A percentile compares a stretch with the other conserved stretches of the same genome.
phyloP scores from a whole-genome alignment of 768 basidiomycete genomes.

The Xerocomellus chrysenteron region DNA sequence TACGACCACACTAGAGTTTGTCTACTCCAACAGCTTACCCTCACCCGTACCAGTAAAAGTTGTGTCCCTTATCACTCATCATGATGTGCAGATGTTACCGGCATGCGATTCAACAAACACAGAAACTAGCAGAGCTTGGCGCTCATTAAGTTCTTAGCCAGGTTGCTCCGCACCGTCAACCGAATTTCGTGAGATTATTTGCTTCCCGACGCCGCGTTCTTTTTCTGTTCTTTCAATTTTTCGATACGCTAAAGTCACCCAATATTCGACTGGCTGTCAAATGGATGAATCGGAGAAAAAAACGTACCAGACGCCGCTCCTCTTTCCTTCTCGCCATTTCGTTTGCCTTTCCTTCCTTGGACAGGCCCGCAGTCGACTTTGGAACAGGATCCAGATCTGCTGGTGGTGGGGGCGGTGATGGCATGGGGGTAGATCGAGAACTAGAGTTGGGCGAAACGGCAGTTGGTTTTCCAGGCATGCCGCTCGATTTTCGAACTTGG shows the following conservation, averaged over 20 bases:
- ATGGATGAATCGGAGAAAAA: background rate
- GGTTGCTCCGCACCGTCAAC: background rate
- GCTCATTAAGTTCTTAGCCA: too few relatives aligned
- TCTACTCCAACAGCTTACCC: too few relatives aligned
- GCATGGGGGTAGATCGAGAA: slow-evolving; percentile 25
- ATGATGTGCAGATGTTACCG: too few relatives aligned
- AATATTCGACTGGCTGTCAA: background rate
- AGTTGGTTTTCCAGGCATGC: background rate
- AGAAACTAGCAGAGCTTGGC: too few relatives aligned
- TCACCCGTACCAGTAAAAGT: too few relatives aligned
- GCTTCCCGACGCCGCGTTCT: slow-evolving; percentile 33
- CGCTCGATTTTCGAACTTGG: slow-evolving; percentile 4
- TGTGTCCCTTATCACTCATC: too few relatives aligned
- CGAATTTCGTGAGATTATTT: background rate
- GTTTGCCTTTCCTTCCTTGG: slow-evolving; percentile 91
- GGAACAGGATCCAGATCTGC: slow-evolving; percentile 12
- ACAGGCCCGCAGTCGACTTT: slow-evolving; percentile 47
- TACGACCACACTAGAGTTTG: too few relatives aligned
- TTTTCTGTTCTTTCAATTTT: slow-evolving; percentile 80
- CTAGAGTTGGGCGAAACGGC: slow-evolving; percentile 14
- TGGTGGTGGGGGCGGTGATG: slow-evolving; percentile 18
- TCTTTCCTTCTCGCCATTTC: slow-evolving; percentile 91
- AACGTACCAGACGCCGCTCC: slow-evolving; percentile 80
- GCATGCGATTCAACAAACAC: too few relatives aligned
- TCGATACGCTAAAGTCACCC: slow-evolving; percentile 59